Evolutionary conservation across 257 asterid genomes (phyloP).

Genomic region (Nicotiana benthamiana): DNA sequence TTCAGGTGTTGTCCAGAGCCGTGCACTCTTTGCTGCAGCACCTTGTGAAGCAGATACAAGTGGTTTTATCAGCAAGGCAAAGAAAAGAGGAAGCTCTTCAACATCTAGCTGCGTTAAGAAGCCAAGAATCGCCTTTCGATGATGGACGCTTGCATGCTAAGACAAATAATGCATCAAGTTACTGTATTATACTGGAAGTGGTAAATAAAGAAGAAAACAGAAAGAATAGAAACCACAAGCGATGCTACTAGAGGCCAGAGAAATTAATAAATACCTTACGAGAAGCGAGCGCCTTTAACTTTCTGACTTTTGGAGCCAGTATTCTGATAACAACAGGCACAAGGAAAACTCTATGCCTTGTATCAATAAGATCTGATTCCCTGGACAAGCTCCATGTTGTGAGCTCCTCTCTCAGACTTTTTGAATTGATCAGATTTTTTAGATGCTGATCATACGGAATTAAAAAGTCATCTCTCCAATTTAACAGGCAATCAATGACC

Average conservation of each 20-base stretch:
- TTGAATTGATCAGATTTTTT: constrained; percentile 55
- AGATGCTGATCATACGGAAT: constrained; percentile 65
- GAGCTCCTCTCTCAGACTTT: constrained; percentile 70
- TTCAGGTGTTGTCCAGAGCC: constrained; percentile 23
- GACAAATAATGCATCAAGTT: constrained; percentile 15
- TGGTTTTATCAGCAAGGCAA: constrained; percentile 61
- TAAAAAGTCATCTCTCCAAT: constrained; percentile 80
- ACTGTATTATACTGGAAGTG: not conserved
- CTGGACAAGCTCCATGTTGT: constrained; percentile 82
- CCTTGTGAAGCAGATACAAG: constrained; percentile 38
- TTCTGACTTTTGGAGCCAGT: constrained; percentile 77
- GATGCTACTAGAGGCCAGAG: not conserved
- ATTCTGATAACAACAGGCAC: constrained; percentile 67
- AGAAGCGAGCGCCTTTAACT: constrained; percentile 59
- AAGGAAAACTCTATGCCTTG: constrained; percentile 52
- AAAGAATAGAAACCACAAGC: not conserved
- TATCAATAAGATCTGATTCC: constrained; percentile 50
- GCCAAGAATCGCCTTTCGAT: constrained; percentile 77
- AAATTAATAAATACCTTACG: constrained; percentile 50
- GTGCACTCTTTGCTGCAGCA: constrained; percentile 23
- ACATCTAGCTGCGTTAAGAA: constrained; percentile 78
- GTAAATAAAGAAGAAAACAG: not conserved
- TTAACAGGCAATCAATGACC: constrained; percentile 83
- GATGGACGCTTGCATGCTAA: constrained; percentile 63
- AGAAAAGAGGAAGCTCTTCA: constrained; percentile 82